phyloP scores from a whole-genome alignment of 1,139 yeast species.

The Yamadazyma songkhlaensis region DNA sequence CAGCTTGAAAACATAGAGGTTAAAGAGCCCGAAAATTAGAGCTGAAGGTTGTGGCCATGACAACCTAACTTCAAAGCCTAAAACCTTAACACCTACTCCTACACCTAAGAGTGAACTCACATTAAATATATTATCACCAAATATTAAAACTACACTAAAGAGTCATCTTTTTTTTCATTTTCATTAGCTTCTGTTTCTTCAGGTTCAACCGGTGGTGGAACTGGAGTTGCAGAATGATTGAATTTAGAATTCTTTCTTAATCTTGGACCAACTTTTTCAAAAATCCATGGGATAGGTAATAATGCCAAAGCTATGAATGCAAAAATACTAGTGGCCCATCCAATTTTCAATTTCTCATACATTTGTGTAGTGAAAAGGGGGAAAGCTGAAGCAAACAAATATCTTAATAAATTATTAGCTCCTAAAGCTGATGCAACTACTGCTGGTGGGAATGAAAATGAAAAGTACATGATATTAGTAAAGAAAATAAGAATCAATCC shows the following conservation, averaged over 20 bases:
- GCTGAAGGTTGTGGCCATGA: no score
- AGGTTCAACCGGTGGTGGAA: neutral
- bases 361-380: conserved; percentile 46
- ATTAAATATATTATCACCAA: no score
- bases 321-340: conserved; percentile 38
- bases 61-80: no score
- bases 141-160: no score
- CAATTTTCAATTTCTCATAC: conserved; percentile 36
- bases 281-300: conserved; percentile 42
- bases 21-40: no score
- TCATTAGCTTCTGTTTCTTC: neutral
- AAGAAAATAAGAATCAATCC: conserved; percentile 74
- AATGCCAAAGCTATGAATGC: conserved; percentile 33
- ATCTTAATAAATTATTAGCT: conserved; percentile 72
- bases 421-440: conserved; percentile 76
- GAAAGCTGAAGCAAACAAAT: conserved; percentile 60
- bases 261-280: conserved; percentile 53
- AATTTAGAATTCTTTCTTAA: conserved; percentile 55
- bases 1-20: no score
- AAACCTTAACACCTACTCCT: no score
- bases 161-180: no score
- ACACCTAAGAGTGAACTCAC: no score
- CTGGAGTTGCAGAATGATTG: conserved; percentile 1
- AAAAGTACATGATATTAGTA: conserved; percentile 66
- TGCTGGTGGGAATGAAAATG: conserved; percentile 71